These are phyloP conservation scores for Colletotrichum higginsianum DNA, from an alignment of 2,329 filamentous ascomycete species.

Conservation along the genomic window DNA sequence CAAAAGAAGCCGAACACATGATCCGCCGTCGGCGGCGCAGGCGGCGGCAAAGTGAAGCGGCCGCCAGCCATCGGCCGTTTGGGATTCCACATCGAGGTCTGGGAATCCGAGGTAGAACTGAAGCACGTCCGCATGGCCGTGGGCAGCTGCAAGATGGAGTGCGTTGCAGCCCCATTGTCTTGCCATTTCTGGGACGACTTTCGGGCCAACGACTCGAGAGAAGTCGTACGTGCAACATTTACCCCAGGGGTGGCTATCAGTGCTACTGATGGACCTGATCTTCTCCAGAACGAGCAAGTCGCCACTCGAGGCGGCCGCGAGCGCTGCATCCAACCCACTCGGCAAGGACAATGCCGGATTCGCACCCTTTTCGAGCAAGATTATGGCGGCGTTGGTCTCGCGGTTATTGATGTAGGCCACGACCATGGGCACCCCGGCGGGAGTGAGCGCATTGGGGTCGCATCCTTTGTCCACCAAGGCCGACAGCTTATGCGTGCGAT, in stretches of 20 bases:
- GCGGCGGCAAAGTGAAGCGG: conserved; percentile 27
- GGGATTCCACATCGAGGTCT: conserved; percentile 10
- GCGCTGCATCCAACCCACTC: conserved; percentile 9
- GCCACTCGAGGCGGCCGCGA: conserved; percentile 8
- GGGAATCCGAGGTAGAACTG: background rate
- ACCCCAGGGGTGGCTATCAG: background rate
- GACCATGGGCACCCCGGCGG: background rate
- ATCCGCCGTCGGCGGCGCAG: background rate
- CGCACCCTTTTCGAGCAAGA: conserved; percentile 12
- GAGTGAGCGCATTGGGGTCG: conserved; percentile 2
- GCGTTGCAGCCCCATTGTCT: background rate
- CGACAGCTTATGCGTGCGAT: conserved; percentile 1
- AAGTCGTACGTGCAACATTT: background rate
- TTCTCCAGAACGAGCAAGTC: background rate
- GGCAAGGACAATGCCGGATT: conserved; percentile 3
- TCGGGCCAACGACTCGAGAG: accelerated
- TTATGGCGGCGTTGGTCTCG: background rate
- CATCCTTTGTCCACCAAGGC: background rate
- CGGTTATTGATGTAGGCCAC: conserved; percentile 5
- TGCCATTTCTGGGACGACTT: background rate
- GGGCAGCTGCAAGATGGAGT: conserved; percentile 19
- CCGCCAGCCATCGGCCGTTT: conserved; percentile 9
- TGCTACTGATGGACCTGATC: background rate
- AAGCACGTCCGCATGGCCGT: background rate
- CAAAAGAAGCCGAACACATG: conserved; percentile 15